Percentiles rank a stretch among this genome's conserved stretches.
Conservation (phyloP, 2,329 filamentous ascomycete species). For the Pseudocercospora vitis region DNA sequence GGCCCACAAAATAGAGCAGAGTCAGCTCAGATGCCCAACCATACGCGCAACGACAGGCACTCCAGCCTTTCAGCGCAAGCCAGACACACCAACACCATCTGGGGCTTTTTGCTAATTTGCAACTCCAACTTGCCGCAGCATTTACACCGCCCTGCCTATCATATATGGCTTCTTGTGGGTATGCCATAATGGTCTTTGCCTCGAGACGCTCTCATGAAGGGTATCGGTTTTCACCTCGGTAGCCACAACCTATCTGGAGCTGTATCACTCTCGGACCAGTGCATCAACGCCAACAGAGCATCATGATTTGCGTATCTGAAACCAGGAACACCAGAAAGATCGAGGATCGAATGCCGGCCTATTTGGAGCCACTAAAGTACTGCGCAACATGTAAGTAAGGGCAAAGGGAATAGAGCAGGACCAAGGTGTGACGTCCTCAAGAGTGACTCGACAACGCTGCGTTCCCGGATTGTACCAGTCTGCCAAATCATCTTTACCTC, state of each 20-base stretch:
- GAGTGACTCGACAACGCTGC: conserved; percentile 45
- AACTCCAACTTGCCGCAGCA: conserved; percentile 35
- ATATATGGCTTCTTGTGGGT: conserved; percentile 36
- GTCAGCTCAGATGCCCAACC: too few relatives aligned
- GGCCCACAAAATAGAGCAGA: too few relatives aligned
- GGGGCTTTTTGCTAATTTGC: too few relatives aligned
- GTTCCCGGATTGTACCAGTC: conserved; percentile 48
- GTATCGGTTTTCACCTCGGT: conserved; percentile 40
- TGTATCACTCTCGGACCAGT: conserved; percentile 42
- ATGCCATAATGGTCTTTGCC: conserved; percentile 41
- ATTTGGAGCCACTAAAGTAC: conserved; percentile 45
- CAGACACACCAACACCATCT: too few relatives aligned
- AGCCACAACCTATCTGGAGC: conserved; percentile 42
- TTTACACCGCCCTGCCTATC: conserved; percentile 32
- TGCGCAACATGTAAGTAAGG: too few relatives aligned
- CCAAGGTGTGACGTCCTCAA: conserved; percentile 43
- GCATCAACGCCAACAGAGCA: conserved; percentile 39
- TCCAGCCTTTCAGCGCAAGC: too few relatives aligned
- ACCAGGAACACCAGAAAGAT: conserved; percentile 35
- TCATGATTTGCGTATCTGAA: conserved; percentile 39
- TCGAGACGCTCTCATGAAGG: conserved; percentile 33
- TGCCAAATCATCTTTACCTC: conserved; percentile 40
- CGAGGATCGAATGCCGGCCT: conserved; percentile 31
- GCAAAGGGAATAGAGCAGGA: neutral
- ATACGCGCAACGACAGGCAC: too few relatives aligned